phyloP scores from a whole-genome alignment of 331 rosid genomes.

The Prunus yedoensis region DNA sequence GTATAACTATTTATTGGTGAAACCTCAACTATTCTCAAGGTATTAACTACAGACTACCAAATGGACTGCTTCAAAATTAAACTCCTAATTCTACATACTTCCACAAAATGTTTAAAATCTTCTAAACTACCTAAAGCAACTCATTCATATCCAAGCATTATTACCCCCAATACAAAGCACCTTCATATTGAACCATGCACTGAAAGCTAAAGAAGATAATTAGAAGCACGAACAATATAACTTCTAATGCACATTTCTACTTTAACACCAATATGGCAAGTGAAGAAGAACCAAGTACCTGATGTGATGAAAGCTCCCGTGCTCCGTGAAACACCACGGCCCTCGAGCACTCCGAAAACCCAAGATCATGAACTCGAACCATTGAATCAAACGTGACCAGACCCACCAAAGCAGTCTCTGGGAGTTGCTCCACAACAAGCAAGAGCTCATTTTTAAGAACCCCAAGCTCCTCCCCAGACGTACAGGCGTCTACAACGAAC shows the following conservation, averaged over 20 bases:
- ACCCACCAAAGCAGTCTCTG: slow-evolving; percentile 66
- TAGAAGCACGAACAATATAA: not conserved
- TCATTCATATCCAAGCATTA: not conserved
- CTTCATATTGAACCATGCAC: not conserved
- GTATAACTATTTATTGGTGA: not conserved
- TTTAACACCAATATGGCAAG: not conserved
- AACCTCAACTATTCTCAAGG: not conserved
- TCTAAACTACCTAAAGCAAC: not conserved
- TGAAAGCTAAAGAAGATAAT: not conserved
- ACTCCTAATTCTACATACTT: not conserved
- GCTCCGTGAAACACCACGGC: slow-evolving; percentile 57
- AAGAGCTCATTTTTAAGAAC: slow-evolving; percentile 63
- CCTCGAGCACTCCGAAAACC: slow-evolving; percentile 58
- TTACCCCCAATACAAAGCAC: no score
- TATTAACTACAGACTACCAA: not conserved
- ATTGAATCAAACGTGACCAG: slow-evolving; percentile 74
- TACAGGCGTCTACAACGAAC: slow-evolving; percentile 58
- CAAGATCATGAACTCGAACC: slow-evolving; percentile 72
- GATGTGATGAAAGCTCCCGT: slow-evolving; percentile 59
- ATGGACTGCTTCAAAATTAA: not conserved
- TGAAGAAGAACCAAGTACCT: slow-evolving; percentile 39
- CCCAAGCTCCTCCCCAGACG: slow-evolving; percentile 54
- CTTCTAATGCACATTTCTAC: slow-evolving; percentile 1
- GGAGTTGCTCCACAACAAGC: slow-evolving; percentile 60
- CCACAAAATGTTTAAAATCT: not conserved